A percentile compares a stretch with the other conserved stretches of the same genome.
These are phyloP conservation scores for Daedaleopsis nitida DNA, from an alignment of 768 basidiomycete species.

Conservation along the genomic window DNA sequence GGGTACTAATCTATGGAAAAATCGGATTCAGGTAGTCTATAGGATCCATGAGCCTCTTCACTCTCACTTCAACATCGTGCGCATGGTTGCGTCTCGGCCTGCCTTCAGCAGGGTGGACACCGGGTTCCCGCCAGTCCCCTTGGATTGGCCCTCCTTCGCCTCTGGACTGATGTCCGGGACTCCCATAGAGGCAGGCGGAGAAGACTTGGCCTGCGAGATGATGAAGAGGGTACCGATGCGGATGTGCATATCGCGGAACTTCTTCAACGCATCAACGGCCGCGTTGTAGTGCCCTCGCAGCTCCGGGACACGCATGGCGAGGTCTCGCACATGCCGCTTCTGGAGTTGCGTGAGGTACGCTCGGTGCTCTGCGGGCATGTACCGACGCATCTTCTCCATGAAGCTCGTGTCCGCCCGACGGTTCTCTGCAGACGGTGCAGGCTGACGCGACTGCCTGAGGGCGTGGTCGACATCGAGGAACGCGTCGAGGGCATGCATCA, in stretches of 20 bases:
- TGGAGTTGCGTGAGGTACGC: conserved; percentile 77
- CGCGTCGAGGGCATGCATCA: conserved; percentile 85
- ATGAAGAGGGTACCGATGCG: conserved; percentile 86
- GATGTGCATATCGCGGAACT: conserved; percentile 86
- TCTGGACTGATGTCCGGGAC: not conserved
- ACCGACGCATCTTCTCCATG: conserved; percentile 91
- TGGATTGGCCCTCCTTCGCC: conserved; percentile 48
- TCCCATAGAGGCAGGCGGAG: conserved; percentile 42
- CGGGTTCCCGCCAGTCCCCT: conserved; percentile 91
- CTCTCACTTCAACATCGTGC: conserved; percentile 50
- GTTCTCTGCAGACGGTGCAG: conserved; percentile 65
- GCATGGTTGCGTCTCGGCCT: conserved; percentile 83
- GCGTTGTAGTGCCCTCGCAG: conserved; percentile 78
- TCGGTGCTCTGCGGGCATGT: conserved; percentile 94
- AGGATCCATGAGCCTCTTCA: conserved; percentile 15
- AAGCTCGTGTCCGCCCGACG: conserved; percentile 73
- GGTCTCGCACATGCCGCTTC: conserved; percentile 62
- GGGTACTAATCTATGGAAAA: not conserved
- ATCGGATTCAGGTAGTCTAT: not conserved
- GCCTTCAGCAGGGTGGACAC: conserved; percentile 83
- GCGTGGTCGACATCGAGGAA: conserved; percentile 91
- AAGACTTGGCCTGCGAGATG: conserved; percentile 77
- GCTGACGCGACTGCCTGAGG: conserved; percentile 68
- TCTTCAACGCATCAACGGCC: conserved; percentile 78
- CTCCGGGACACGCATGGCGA: conserved; percentile 57